phyloP scores from a whole-genome alignment of 1,139 yeast species.

The Wickerhamiella pararugosa region DNA sequence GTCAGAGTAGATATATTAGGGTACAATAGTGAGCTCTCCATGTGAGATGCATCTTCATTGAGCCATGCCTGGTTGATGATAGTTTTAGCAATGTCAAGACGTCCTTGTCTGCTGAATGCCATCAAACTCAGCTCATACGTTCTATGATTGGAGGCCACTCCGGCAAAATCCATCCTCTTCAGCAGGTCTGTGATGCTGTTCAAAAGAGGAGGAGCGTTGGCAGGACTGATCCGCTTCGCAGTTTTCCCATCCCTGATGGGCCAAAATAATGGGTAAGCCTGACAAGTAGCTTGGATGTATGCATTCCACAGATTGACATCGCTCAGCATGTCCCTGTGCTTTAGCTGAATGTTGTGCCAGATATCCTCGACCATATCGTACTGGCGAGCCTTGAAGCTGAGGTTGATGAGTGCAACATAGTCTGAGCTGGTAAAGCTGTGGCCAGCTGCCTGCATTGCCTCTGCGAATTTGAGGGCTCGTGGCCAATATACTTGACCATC shows the following conservation, averaged over 20 bases:
- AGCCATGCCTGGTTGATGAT: slow-evolving; percentile 22
- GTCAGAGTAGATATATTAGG: slow-evolving; percentile 20
- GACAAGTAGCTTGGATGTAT: slow-evolving; percentile 23
- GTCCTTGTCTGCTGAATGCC: slow-evolving; percentile 19
- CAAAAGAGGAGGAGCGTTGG: slow-evolving; percentile 5
- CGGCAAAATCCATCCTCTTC: slow-evolving; percentile 19
- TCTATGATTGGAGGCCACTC: slow-evolving; percentile 19
- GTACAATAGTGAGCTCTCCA: slow-evolving; percentile 12
- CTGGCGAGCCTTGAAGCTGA: slow-evolving; percentile 19
- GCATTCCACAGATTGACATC: slow-evolving; percentile 23
- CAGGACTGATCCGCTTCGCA: slow-evolving; percentile 8
- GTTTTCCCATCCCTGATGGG: slow-evolving; percentile 1
- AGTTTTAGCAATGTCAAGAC: slow-evolving; percentile 15
- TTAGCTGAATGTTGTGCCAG: slow-evolving; percentile 18
- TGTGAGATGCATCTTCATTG: slow-evolving; percentile 8
- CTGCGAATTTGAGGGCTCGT: slow-evolving; percentile 4
- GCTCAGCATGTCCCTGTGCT: slow-evolving; percentile 10
- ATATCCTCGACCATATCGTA: slow-evolving; percentile 16
- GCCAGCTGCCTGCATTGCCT: slow-evolving; percentile 15
- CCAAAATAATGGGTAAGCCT: slow-evolving; percentile 23
- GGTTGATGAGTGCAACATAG: slow-evolving; percentile 18
- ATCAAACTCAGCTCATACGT: slow-evolving; percentile 23
- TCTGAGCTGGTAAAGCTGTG: slow-evolving; percentile 16
- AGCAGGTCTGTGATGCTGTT: slow-evolving; percentile 19
- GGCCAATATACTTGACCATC: slow-evolving; percentile 3